Percentiles rank a stretch among this genome's conserved stretches.
Conservation (phyloP, 495 filamentous ascomycete genomes). For the Neurospora discreta region DNA sequence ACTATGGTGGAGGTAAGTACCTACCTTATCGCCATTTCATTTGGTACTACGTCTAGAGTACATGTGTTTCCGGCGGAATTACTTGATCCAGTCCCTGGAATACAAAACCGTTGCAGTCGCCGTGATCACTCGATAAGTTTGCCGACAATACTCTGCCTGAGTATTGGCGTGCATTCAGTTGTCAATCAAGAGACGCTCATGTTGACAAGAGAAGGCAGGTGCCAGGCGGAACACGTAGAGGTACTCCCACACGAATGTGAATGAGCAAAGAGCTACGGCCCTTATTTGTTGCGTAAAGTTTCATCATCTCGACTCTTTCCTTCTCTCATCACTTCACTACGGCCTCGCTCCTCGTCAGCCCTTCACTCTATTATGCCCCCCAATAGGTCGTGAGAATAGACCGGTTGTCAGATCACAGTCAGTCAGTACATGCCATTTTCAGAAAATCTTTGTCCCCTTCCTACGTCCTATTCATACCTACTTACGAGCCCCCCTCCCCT, state of each 20-base stretch:
- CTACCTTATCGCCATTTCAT: too few relatives aligned
- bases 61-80: not conserved
- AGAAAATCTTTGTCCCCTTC: too few relatives aligned
- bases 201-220: not conserved
- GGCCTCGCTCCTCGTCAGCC: not conserved
- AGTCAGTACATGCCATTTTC: too few relatives aligned
- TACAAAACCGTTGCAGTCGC: not conserved
- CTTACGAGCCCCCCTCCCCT: too few relatives aligned
- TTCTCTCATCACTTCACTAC: not conserved
- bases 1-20: too few relatives aligned
- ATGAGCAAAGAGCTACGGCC: not conserved
- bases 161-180: too few relatives aligned
- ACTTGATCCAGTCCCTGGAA: not conserved
- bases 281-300: too few relatives aligned
- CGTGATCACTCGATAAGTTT: not conserved
- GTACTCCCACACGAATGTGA: not conserved
- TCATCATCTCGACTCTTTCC: not conserved
- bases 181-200: not conserved
- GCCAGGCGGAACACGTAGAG: not conserved
- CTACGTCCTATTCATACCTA: too few relatives aligned
- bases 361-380: too few relatives aligned
- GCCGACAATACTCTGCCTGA: not conserved
- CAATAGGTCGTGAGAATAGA: too few relatives aligned
- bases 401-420: too few relatives aligned
- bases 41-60: too few relatives aligned